phyloP scores from a whole-genome alignment of 2,329 filamentous ascomycete species.

The Alternaria hordeiaustralica region DNA sequence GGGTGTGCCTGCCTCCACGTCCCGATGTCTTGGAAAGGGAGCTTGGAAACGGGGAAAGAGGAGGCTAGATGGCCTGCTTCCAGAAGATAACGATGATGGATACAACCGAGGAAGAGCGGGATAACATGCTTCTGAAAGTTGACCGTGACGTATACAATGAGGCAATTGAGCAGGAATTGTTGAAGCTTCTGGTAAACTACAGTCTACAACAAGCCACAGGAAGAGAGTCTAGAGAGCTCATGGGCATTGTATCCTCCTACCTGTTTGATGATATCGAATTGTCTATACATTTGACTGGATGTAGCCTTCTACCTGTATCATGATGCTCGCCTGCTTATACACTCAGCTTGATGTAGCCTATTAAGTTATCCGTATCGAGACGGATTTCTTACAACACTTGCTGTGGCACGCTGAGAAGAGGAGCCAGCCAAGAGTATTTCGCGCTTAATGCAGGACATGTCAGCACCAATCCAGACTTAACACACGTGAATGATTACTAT shows the following conservation, averaged over 20 bases:
- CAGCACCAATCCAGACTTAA: not conserved
- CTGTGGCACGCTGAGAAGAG: not conserved
- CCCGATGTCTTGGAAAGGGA: not conserved
- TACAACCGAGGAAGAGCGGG: too few species aligned
- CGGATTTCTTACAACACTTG: not conserved
- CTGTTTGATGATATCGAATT: not conserved
- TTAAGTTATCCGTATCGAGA: not conserved
- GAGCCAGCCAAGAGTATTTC: not conserved
- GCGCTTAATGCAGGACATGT: not conserved
- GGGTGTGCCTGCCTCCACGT: not conserved
- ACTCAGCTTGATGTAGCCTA: not conserved
- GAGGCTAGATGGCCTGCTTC: not conserved
- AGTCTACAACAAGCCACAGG: not conserved
- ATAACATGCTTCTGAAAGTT: too few species aligned
- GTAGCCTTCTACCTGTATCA: not conserved
- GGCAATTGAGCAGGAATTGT: not conserved
- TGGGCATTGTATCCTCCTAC: not conserved
- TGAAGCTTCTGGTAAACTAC: not conserved
- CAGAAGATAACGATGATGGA: too few species aligned
- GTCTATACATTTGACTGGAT: not conserved
- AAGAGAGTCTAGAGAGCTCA: not conserved
- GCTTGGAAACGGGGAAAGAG: not conserved
- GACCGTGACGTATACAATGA: not conserved
- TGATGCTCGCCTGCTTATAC: not conserved
- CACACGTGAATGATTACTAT: not conserved